Percentiles rank a stretch among this genome's conserved stretches.
These are phyloP conservation scores for Phytophthora ramorum DNA, from an alignment of 352 stramenopile species.

Conservation along the genomic window DNA sequence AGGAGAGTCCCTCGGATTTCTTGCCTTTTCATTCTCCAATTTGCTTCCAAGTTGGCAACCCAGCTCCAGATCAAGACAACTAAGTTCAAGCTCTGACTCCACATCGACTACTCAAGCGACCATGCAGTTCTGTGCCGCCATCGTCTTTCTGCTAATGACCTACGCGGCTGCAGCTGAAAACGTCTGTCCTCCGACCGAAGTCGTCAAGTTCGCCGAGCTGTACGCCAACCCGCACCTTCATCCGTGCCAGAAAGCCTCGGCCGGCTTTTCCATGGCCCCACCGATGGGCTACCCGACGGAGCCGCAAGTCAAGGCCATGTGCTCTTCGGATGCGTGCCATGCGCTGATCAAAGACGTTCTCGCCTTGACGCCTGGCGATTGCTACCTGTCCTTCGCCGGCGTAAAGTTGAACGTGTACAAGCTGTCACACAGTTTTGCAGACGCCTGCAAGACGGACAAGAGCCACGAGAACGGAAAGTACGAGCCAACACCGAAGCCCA, in stretches of 20 bases:
- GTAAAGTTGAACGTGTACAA: slow-evolving; percentile 36
- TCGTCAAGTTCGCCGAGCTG: slow-evolving; percentile 37
- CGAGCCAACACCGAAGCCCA: slow-evolving; percentile 4
- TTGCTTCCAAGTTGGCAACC: slow-evolving; percentile 29
- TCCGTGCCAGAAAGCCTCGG: slow-evolving; percentile 32
- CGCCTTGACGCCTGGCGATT: slow-evolving; percentile 26
- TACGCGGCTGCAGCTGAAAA: slow-evolving; percentile 28
- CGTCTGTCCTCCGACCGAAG: slow-evolving; percentile 25
- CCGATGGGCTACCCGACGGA: slow-evolving; percentile 29
- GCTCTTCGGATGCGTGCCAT: slow-evolving; percentile 21
- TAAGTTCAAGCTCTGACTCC: slow-evolving; percentile 2
- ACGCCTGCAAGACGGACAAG: slow-evolving; percentile 13
- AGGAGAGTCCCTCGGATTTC: background rate
- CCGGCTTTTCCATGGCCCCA: slow-evolving; percentile 28
- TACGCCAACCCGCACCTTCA: slow-evolving; percentile 37
- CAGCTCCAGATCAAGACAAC: slow-evolving; percentile 13
- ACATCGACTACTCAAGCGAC: background rate
- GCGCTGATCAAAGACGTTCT: slow-evolving; percentile 31
- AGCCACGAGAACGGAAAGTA: slow-evolving; percentile 11
- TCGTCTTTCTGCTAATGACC: slow-evolving; percentile 25
- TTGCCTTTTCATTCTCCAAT: slow-evolving; percentile 34
- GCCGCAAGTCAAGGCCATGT: slow-evolving; percentile 36
- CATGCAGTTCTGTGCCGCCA: slow-evolving; percentile 25
- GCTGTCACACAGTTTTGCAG: slow-evolving; percentile 10
- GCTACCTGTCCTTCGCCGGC: slow-evolving; percentile 26